phyloP scores from a whole-genome alignment of 2,329 filamentous ascomycete species.

The Moelleriella libera region DNA sequence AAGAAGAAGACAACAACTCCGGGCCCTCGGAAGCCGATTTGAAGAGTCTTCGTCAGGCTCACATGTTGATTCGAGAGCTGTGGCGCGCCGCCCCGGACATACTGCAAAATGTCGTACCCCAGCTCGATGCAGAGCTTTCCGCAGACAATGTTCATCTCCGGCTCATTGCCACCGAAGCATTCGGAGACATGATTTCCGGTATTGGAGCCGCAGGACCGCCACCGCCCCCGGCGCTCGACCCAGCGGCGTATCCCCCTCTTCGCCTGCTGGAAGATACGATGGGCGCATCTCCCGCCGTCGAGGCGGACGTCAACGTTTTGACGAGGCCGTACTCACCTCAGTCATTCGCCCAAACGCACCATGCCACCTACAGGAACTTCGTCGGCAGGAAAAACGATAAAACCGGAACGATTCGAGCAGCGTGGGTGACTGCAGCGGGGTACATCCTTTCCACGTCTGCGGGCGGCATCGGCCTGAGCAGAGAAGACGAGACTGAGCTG shows the following conservation, averaged over 20 bases:
- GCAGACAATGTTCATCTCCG: slow-evolving; percentile 82
- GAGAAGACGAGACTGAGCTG: slow-evolving; percentile 65
- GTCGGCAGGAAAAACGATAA: slow-evolving; percentile 79
- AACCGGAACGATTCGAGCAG: slow-evolving; percentile 63
- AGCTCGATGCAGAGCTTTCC: slow-evolving; percentile 81
- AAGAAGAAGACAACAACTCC: slow-evolving; percentile 42
- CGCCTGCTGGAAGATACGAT: slow-evolving; percentile 43
- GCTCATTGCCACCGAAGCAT: slow-evolving; percentile 78
- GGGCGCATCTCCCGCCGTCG: slow-evolving; percentile 16
- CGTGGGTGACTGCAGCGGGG: slow-evolving; percentile 74
- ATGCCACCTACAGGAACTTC: slow-evolving; percentile 69
- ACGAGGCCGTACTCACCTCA: slow-evolving; percentile 76
- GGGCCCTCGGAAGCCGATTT: slow-evolving; percentile 73
- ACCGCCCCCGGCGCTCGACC: slow-evolving; percentile 56
- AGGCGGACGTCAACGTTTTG: slow-evolving; percentile 45
- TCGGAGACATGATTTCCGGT: slow-evolving; percentile 88
- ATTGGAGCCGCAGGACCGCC: slow-evolving; percentile 86
- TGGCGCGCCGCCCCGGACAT: slow-evolving; percentile 87
- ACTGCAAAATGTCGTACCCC: slow-evolving; percentile 83
- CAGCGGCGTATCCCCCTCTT: slow-evolving; percentile 70
- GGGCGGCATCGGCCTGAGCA: slow-evolving; percentile 74
- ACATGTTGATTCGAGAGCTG: slow-evolving; percentile 76
- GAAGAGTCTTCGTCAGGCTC: slow-evolving; percentile 78
- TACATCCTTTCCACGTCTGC: slow-evolving; percentile 84
- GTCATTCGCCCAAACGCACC: slow-evolving; percentile 75